phyloP scores from a whole-genome alignment of 2,329 filamentous ascomycete genomes.

The Chaetomium olivaceum region DNA sequence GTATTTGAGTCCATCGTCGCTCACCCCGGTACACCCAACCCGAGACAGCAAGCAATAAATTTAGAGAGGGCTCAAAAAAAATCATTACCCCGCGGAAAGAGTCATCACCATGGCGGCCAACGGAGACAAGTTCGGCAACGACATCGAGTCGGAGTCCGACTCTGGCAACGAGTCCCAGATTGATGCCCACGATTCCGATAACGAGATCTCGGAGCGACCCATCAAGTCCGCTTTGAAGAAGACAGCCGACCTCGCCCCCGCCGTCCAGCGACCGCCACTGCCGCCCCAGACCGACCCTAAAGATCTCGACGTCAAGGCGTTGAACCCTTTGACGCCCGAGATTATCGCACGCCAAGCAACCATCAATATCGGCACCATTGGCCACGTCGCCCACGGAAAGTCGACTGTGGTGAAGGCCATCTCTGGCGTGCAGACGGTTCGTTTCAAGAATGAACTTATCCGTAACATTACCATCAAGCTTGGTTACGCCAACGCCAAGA shows the following conservation, averaged over 20 bases:
- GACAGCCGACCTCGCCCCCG: conserved; percentile 54
- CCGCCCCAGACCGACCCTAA: conserved; percentile 93
- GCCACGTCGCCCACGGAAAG: conserved; percentile 98
- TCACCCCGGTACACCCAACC: not conserved
- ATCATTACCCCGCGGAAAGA: conserved; percentile 35
- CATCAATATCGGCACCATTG: conserved; percentile 98
- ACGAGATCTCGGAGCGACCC: conserved; percentile 64
- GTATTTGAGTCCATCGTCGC: conserved; percentile 1
- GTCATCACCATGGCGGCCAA: conserved; percentile 51
- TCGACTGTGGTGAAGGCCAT: conserved; percentile 99
- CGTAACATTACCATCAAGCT: conserved; percentile 99
- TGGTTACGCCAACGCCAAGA: conserved; percentile 98
- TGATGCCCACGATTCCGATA: conserved; percentile 57
- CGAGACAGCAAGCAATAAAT: conserved; percentile 2
- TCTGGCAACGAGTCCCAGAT: conserved; percentile 63
- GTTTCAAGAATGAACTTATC: conserved; percentile 99
- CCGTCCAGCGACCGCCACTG: conserved; percentile 54
- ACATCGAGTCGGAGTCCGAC: conserved; percentile 71
- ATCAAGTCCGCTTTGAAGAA: conserved; percentile 89
- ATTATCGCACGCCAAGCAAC: conserved; percentile 98
- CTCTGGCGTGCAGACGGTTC: conserved; percentile 96
- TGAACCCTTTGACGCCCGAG: conserved; percentile 87
- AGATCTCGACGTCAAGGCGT: conserved; percentile 76
- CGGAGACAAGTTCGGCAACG: conserved; percentile 67
- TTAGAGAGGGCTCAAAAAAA: conserved; percentile 22